Percentiles rank a stretch among this genome's conserved stretches.
Evolutionary conservation across 2,329 filamentous ascomycete species (phyloP).

Genomic region (Colletotrichum destructivum): DNA sequence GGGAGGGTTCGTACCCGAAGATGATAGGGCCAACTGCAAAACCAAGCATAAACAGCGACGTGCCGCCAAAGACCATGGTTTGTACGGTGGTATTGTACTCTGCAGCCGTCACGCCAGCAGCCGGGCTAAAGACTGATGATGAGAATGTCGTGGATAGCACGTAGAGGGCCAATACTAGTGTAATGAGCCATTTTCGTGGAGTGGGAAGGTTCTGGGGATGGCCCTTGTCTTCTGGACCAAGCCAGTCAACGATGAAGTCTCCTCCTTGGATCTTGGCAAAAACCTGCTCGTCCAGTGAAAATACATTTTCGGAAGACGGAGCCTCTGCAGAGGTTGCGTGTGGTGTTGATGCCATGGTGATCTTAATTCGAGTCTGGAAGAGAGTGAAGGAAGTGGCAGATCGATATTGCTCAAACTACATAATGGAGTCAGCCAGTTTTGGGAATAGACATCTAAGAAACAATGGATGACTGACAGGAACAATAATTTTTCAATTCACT

Average conservation of each 20-base stretch:
- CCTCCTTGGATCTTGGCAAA: constrained; percentile 6
- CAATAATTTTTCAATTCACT: too few species aligned
- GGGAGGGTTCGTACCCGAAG: constrained; percentile 46
- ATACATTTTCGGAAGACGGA: neutral
- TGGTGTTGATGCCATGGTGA: neutral
- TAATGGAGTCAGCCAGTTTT: too few species aligned
- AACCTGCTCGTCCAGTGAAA: neutral
- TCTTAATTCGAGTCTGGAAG: too few species aligned
- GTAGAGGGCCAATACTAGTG: neutral
- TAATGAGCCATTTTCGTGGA: constrained; percentile 21
- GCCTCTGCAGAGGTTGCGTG: neutral
- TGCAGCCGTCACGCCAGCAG: constrained; percentile 49
- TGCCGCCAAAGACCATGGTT: constrained; percentile 50
- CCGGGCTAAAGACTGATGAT: constrained; percentile 19
- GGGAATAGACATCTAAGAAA: too few species aligned
- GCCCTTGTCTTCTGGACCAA: constrained; percentile 9
- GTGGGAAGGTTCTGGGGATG: constrained; percentile 32
- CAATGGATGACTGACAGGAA: too few species aligned
- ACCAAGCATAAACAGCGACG: constrained; percentile 62
- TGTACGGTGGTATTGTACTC: constrained; percentile 57
- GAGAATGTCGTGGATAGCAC: constrained; percentile 24
- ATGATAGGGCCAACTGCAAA: constrained; percentile 61
- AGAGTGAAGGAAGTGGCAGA: too few species aligned
- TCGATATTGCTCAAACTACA: too few species aligned
- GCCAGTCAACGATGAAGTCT: constrained; percentile 25